Base-by-base conservation (phyloP, 2,329 filamentous ascomycete genomes). In the Pseudovirgaria hyperparasitica region DNA sequence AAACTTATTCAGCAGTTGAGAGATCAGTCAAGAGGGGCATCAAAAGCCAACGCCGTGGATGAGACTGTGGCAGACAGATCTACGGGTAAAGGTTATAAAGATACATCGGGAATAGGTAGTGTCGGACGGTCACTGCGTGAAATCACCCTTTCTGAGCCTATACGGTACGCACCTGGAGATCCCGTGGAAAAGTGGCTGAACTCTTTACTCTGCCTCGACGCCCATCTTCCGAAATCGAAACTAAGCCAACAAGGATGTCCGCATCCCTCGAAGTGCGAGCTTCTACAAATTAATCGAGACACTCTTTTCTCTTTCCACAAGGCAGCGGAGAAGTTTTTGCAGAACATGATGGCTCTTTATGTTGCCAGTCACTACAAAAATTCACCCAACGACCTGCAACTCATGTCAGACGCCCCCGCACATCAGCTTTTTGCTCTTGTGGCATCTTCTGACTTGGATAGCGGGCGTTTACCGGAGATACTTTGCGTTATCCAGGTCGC, bases 351-450 rank as follows among this genome's bases (percentile, higher is more conserved):
- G 57, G 85, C 86, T 1, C 70, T 98, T 2, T 98, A 96, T 43
- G 92, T 98, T 16, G 85, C 90, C 16, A 92, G 84, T 41, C 85
- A 93, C 55, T 94, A 98, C 65, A 96, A 96, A 57, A 98, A 98
- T 57, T 84, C 86, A 0, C 90, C 90, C 1, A 92, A 98, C 44
- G 90, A 98, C 45, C 67, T 98, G n/a, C 90, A 96, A 52, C 70
- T 98, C 31, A 92, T 98, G 84, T 93, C 84, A 35, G 90, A 98
- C 55, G 90, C 90, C 1, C 90, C 90, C 2, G 87, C 90, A 1
- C 90, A 98, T 55, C 86, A 96, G 51, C 70, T 98, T 5, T 98
- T 90, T 45, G 90, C 96, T 7, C 72, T 98, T 14, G 84, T 92
- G 3, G 80, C 86, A 3, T 87, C 90, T 0, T 74, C 87, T 10